Percentiles rank a stretch among this genome's conserved stretches.
Conservation (phyloP, 306 rosid genomes). For the Echinosophora koreensis region DNA sequence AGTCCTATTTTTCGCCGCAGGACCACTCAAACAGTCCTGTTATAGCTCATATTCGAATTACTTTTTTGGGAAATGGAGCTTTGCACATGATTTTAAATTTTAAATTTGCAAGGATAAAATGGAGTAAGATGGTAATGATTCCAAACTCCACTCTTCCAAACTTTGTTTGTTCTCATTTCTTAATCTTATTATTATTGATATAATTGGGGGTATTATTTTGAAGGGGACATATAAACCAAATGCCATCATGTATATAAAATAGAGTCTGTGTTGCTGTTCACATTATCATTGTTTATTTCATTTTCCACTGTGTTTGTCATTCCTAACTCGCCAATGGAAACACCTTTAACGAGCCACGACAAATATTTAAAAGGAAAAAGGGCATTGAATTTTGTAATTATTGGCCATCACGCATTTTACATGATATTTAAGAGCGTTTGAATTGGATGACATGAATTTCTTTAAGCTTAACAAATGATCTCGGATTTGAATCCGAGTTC, state of each 20-base stretch:
- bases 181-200: slow-evolving; percentile 56
- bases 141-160: slow-evolving; percentile 50
- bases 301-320: slow-evolving; percentile 21
- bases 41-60: too few species aligned
- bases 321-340: slow-evolving; percentile 30
- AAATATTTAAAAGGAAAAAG: not conserved
- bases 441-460: too few species aligned
- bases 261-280: slow-evolving; percentile 23
- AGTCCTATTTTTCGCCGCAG: too few species aligned
- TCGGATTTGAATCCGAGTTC: too few species aligned
- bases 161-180: slow-evolving; percentile 59
- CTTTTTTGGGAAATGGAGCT: slow-evolving; percentile 15
- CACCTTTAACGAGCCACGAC: slow-evolving; percentile 1
- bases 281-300: slow-evolving; percentile 43
- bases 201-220: slow-evolving; percentile 60
- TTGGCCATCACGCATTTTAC: too few species aligned
- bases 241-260: slow-evolving; percentile 48
- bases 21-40: too few species aligned
- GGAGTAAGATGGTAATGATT: slow-evolving; percentile 53
- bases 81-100: slow-evolving; percentile 35
- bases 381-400: too few species aligned
- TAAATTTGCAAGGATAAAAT: slow-evolving; percentile 31
- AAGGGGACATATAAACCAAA: slow-evolving; percentile 67
- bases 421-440: too few species aligned
- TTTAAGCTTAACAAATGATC: too few species aligned